Conservation (phyloP, 2,329 filamentous ascomycete species). For the Colletotrichum sp. region DNA sequence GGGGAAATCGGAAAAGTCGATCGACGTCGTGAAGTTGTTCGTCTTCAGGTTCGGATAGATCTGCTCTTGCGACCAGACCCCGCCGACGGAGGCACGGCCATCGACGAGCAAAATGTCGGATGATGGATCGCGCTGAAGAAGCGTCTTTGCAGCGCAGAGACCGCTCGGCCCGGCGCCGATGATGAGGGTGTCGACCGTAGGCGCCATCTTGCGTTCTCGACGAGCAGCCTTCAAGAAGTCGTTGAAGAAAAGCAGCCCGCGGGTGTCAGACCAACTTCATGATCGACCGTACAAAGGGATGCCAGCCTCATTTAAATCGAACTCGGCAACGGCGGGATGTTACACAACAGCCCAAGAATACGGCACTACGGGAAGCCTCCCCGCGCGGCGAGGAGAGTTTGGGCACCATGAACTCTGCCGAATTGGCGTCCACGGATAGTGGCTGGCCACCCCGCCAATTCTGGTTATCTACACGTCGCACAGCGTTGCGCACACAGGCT, state of each 20-base stretch:
- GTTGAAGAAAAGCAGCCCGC: not conserved
- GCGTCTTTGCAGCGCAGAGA: constrained; percentile 51
- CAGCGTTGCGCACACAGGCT: not conserved
- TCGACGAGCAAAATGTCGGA: constrained; percentile 49
- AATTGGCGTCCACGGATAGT: constrained; percentile 11
- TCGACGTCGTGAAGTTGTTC: constrained; percentile 45
- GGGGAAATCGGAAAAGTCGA: constrained; percentile 42
- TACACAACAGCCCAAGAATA: not conserved
- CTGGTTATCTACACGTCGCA: not conserved
- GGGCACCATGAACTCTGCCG: not conserved
- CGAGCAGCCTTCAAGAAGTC: accelerated
- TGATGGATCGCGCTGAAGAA: constrained; percentile 44
- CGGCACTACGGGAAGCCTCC: not conserved
- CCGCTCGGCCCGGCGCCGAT: constrained; percentile 38
- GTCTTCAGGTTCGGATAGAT: constrained; percentile 47
- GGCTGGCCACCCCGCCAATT: constrained; percentile 21
- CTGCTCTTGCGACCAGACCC: constrained; percentile 45
- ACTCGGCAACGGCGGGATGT: not conserved
- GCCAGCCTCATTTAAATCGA: not conserved
- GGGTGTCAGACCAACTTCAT: not conserved
- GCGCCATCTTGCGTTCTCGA: not conserved
- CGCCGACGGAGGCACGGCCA: constrained; percentile 40
- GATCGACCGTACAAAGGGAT: accelerated
- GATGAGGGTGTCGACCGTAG: constrained; percentile 24
- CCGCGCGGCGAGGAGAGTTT: not conserved